These are phyloP conservation scores for Boletus reticulatus DNA, from an alignment of 768 basidiomycete species.

Conservation along the genomic window DNA sequence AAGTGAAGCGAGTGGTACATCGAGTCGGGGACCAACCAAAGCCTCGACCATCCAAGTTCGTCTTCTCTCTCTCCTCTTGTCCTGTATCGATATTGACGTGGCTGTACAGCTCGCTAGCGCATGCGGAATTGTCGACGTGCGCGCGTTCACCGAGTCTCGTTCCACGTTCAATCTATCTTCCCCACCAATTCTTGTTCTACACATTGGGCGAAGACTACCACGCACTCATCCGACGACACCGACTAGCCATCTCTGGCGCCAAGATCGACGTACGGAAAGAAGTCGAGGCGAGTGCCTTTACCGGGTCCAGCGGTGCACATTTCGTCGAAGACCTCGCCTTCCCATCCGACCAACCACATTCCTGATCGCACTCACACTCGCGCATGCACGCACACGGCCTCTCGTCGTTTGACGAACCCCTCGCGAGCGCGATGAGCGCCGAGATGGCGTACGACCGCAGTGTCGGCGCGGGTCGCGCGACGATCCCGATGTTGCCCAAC, in stretches of 20 bases:
- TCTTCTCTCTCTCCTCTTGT: no score
- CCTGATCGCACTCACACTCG: conserved; percentile 5
- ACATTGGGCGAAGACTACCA: conserved; percentile 76
- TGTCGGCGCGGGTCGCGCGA: conserved; percentile 34
- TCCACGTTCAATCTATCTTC: conserved; percentile 76
- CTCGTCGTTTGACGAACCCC: conserved; percentile 66
- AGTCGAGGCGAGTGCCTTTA: conserved; percentile 62
- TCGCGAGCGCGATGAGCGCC: conserved; percentile 69
- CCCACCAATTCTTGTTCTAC: conserved; percentile 82
- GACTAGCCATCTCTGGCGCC: conserved; percentile 52
- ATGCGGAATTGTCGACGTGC: no score
- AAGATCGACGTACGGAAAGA: conserved; percentile 73
- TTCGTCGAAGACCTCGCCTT: conserved; percentile 23
- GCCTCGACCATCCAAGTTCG: conserved; percentile 14
- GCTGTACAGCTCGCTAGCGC: no score
- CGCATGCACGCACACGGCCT: conserved; percentile 43
- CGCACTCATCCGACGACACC: conserved; percentile 65
- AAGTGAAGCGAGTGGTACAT: conserved; percentile 37
- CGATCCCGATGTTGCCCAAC: conserved; percentile 80
- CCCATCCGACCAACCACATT: conserved; percentile 1
- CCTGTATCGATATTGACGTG: conserved; percentile 12
- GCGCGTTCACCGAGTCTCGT: conserved; percentile 38
- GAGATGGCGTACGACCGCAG: conserved; percentile 50
- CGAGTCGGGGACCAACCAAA: conserved; percentile 7
- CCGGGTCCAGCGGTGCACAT: conserved; percentile 24